Evolutionary conservation across 2,329 filamentous ascomycete species (phyloP).

Genomic region (Hymenoscyphus occultus): DNA sequence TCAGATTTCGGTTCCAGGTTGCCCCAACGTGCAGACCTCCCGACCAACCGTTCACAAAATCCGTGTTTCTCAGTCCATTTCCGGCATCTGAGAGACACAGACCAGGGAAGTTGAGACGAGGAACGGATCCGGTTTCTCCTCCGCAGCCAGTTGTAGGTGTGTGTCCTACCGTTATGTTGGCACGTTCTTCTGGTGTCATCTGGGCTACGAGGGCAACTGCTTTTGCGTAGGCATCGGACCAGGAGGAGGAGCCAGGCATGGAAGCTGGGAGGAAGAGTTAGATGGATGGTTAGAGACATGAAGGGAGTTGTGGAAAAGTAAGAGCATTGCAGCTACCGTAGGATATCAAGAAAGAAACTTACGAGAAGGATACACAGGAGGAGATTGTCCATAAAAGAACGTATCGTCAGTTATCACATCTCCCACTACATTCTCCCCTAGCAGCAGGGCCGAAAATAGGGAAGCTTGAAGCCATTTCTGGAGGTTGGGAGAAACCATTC

Average conservation of each 20-base stretch:
- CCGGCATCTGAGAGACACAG: slow-evolving; percentile 65
- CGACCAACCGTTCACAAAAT: slow-evolving; percentile 43
- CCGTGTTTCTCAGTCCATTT: slow-evolving; percentile 61
- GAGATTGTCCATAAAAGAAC: slow-evolving; percentile 40
- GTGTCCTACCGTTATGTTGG: slow-evolving; percentile 54
- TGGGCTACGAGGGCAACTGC: slow-evolving; percentile 64
- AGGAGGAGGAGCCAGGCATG: slow-evolving; percentile 38
- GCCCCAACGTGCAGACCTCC: slow-evolving; percentile 26
- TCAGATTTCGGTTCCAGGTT: slow-evolving; percentile 61
- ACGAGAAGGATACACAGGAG: slow-evolving; percentile 39
- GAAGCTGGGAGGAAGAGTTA: neutral
- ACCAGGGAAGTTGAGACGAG: slow-evolving; percentile 53
- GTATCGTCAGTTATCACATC: slow-evolving; percentile 26
- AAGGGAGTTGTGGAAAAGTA: neutral
- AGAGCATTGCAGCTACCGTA: neutral
- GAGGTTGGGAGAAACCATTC: neutral
- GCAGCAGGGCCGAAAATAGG: neutral
- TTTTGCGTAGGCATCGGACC: slow-evolving; percentile 67
- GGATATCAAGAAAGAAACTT: slow-evolving; percentile 13
- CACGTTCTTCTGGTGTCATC: slow-evolving; percentile 31
- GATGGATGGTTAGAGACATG: neutral
- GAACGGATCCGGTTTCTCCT: slow-evolving; percentile 46
- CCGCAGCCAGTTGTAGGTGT: slow-evolving; percentile 26
- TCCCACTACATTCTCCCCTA: neutral
- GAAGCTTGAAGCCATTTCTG: neutral